Base-by-base conservation (phyloP, 2,329 filamentous ascomycete genomes). In the Ascochyta rabiei region DNA sequence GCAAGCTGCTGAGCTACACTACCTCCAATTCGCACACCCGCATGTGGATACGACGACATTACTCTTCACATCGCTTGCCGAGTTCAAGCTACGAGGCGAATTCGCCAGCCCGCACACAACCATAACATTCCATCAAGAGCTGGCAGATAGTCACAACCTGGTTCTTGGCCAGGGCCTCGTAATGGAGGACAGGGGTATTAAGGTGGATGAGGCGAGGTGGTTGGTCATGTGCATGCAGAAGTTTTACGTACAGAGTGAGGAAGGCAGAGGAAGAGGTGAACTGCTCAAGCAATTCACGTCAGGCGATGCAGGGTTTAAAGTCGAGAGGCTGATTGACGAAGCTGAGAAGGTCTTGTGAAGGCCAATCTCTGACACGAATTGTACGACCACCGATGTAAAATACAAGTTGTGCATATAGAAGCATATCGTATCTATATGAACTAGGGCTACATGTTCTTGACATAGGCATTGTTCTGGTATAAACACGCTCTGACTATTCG, bases 11-110 rank as follows among this genome's bases (percentile, higher is more conserved):
- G 95, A 98, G 76, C 92, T 99, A 40, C 95, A 99, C 77, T 96
- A 96, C 75, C 77, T 99, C 59, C 93, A 99, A 77, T 99, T 96
- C 91, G 90, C 89, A 0, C 97, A 96, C 76, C 93, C 96, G 56
- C 82, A 86, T 0, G 80, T 81, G 2, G 77, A 82, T 1, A 81
- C 80, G 1, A 77, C 78, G 0, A 84, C 78, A 28, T 78, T 98
- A 6, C 86, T 99, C 30, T 98, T 99, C 78, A 99, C 95, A 0
- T 90, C 95, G 70, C 82, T 99, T 28, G 93, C 91, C 15, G 91
- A 97, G 73, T 99, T 89, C 80, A 97, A 98, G 81, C 79, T 91
- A 53, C 84, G 93, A 46, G 93, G 93, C 46, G 90, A 96, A 75
- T 99, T 87, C 71, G 91, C 91, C 39, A 86, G 89, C 75, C 93